Evolutionary conservation across 805 yeast genomes (phyloP).

Genomic region (Maudiozyma bulderi): DNA sequence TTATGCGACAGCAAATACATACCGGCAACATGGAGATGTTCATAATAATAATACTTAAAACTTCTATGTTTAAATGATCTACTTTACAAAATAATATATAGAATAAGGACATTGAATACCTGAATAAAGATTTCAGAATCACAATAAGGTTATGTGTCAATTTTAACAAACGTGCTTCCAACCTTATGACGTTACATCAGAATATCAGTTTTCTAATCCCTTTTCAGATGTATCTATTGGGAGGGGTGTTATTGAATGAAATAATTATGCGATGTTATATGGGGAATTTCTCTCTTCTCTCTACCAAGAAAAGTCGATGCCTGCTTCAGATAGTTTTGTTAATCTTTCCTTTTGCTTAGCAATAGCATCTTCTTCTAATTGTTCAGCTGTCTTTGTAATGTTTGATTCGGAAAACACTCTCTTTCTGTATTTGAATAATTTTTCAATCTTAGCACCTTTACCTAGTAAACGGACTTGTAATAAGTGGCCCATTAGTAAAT

Average conservation of each 20-base stretch:
- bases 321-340: slow-evolving; percentile 27
- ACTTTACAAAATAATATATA: no score
- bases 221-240: background rate
- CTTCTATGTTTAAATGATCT: no score
- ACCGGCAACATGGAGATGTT: no score
- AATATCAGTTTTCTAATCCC: no score
- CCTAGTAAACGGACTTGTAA: slow-evolving; percentile 51
- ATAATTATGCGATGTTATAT: background rate
- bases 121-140: no score
- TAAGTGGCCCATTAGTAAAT: slow-evolving; percentile 78
- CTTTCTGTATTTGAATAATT: slow-evolving; percentile 30
- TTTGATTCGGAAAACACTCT: slow-evolving; percentile 26
- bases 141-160: no score
- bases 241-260: background rate
- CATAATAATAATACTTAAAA: no score
- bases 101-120: no score
- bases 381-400: slow-evolving; percentile 24
- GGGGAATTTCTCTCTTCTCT: background rate
- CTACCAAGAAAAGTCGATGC: slow-evolving; percentile 31
- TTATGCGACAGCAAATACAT: no score
- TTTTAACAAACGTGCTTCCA: no score
- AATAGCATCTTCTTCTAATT: slow-evolving; percentile 26
- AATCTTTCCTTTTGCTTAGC: slow-evolving; percentile 29
- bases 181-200: no score
- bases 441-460: slow-evolving; percentile 38